Conservation (phyloP, 2,329 filamentous ascomycete species). For the Diplodia sapinea region DNA sequence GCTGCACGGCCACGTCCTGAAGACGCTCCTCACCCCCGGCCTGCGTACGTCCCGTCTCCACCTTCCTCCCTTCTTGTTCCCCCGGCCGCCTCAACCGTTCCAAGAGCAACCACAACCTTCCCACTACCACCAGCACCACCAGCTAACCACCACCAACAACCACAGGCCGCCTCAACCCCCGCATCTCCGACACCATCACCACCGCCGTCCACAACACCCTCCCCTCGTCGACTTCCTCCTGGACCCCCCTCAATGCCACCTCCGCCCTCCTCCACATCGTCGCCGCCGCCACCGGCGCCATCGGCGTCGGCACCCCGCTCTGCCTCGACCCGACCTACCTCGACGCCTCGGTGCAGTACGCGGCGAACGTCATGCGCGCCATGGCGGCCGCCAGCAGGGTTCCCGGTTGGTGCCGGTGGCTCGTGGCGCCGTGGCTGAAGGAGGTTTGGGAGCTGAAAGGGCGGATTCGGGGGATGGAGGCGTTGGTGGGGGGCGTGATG, state of each 20-base stretch:
- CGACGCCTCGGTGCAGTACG: slow-evolving; percentile 34
- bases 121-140: background rate
- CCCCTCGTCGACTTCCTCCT: slow-evolving; percentile 40
- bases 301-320: slow-evolving; percentile 45
- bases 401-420: slow-evolving; percentile 17
- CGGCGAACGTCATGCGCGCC: slow-evolving; percentile 44
- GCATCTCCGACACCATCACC: slow-evolving; percentile 41
- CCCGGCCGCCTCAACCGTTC: background rate
- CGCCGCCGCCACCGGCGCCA: slow-evolving; percentile 43
- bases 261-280: slow-evolving; percentile 40
- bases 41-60: slow-evolving; percentile 36
- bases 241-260: slow-evolving; percentile 42
- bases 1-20: slow-evolving; percentile 37
- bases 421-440: background rate
- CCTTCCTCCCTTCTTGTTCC: too few species aligned
- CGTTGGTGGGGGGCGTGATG: slow-evolving; percentile 32
- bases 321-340: slow-evolving; percentile 42
- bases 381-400: slow-evolving; percentile 41
- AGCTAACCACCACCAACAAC: background rate
- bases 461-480: slow-evolving; percentile 35
- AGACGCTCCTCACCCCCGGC: slow-evolving; percentile 43
- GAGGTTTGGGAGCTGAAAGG: background rate
- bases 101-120: background rate
- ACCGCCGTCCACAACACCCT: slow-evolving; percentile 38
- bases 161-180: slow-evolving; percentile 41